A percentile compares a stretch with the other conserved stretches of the same genome.
Conservation (phyloP, 805 yeast species). For the Priceomyces medius region DNA sequence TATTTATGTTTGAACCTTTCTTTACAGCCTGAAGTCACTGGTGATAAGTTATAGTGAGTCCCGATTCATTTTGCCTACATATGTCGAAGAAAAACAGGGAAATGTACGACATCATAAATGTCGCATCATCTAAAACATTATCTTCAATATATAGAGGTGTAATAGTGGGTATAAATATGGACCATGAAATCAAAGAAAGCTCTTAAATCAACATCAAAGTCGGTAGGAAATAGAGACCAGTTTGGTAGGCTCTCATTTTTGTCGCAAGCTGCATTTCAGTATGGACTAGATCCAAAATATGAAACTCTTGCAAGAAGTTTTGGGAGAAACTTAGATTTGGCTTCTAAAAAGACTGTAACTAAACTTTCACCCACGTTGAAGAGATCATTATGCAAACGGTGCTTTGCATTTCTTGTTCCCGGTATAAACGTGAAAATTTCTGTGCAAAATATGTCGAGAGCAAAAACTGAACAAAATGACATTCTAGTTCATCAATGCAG, state of each 20-base stretch:
- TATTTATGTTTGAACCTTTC: not conserved
- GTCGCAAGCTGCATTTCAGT: slow-evolving; percentile 51
- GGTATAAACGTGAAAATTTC: slow-evolving; percentile 42
- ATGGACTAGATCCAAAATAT: slow-evolving; percentile 29
- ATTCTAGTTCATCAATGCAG: slow-evolving; percentile 49
- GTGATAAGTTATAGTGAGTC: slow-evolving; percentile 1
- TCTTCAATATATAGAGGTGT: not conserved
- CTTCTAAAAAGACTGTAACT: slow-evolving; percentile 66
- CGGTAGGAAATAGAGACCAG: slow-evolving; percentile 55
- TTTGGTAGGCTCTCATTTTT: slow-evolving; percentile 58
- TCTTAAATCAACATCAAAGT: slow-evolving; percentile 30
- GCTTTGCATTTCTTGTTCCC: slow-evolving; percentile 52
- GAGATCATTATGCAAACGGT: slow-evolving; percentile 66
- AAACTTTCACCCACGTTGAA: slow-evolving; percentile 65
- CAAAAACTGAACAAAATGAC: slow-evolving; percentile 36
- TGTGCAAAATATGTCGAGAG: slow-evolving; percentile 43
- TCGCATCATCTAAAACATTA: not conserved
- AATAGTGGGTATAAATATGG: not conserved
- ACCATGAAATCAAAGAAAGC: slow-evolving; percentile 10
- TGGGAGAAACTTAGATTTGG: slow-evolving; percentile 53
- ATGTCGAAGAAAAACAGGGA: not conserved
- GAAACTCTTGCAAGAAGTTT: slow-evolving; percentile 55
- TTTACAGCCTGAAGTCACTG: not conserved
- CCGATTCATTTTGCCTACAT: slow-evolving; percentile 1
- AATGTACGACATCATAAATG: slow-evolving; percentile 1